phyloP scores from a whole-genome alignment of 1,284 basidiomycete species.

The Puccinia horiana region DNA sequence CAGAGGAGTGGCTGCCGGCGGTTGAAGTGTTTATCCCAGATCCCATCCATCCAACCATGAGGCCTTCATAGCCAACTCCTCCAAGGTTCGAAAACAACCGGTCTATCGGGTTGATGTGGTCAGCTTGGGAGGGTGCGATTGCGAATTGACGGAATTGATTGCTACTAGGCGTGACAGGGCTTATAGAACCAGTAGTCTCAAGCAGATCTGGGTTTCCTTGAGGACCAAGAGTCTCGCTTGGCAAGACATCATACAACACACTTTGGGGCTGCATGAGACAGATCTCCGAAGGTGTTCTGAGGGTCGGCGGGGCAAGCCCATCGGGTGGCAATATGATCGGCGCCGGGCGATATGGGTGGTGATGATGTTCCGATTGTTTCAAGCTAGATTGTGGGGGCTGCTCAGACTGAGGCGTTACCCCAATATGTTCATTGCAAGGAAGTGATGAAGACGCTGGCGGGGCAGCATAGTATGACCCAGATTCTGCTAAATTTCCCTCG shows the following conservation, averaged over 20 bases:
- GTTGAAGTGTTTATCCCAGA: slow-evolving; percentile 1
- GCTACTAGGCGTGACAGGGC: background rate
- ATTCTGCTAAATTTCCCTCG: background rate
- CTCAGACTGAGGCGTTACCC: background rate
- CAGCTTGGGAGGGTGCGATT: background rate
- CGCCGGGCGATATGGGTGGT: background rate
- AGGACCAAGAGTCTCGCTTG: background rate
- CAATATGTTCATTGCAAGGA: background rate
- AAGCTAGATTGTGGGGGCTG: background rate
- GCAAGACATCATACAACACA: background rate
- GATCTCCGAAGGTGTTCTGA: background rate
- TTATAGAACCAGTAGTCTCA: background rate
- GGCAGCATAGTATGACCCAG: slow-evolving; percentile 5
- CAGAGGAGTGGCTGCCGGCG: background rate
- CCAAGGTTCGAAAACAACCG: slow-evolving; percentile 1
- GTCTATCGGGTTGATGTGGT: background rate
- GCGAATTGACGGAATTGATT: background rate
- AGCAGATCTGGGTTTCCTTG: background rate
- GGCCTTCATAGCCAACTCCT: slow-evolving; percentile 24
- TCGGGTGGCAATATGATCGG: background rate
- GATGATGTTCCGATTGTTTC: background rate
- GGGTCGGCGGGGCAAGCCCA: background rate
- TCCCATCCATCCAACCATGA: slow-evolving; percentile 42
- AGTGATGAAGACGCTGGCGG: background rate
- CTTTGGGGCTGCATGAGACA: background rate